Conservation (phyloP, 352 stramenopile species). For the Phytophthora nicotianae region DNA sequence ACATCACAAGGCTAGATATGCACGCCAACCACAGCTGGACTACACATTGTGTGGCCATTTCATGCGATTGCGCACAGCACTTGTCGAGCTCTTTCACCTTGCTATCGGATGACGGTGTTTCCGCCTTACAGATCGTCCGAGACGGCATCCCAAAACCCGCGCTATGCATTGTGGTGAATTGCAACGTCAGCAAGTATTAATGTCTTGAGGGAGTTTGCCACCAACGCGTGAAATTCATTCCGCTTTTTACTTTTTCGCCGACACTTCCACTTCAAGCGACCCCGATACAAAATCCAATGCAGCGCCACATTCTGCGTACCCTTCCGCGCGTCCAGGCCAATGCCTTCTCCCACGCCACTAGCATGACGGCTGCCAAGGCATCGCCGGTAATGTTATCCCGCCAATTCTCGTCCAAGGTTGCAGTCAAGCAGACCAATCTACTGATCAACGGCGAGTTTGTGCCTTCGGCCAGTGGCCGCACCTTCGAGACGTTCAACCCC, state of each 20-base stretch:
- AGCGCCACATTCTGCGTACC: conserved; percentile 48
- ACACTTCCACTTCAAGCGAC: conserved; percentile 3
- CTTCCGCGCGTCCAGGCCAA: conserved; percentile 24
- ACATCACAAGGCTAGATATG: conserved; percentile 4
- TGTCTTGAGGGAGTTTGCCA: not conserved
- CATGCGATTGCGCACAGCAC: conserved; percentile 13
- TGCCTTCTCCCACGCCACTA: conserved; percentile 7
- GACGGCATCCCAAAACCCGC: conserved; percentile 17
- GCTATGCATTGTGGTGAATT: conserved; percentile 2
- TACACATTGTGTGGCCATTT: conserved; percentile 17
- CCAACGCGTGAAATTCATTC: conserved; percentile 58
- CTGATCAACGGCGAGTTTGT: conserved; percentile 90
- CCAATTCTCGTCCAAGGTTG: conserved; percentile 40
- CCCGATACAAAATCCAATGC: conserved; percentile 35
- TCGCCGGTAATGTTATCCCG: conserved; percentile 24
- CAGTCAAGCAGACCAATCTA: conserved; percentile 69
- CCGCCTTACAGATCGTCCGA: conserved; percentile 13
- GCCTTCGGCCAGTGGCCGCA: conserved; percentile 54
- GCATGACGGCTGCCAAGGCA: conserved; percentile 27
- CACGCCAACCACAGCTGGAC: too few species aligned
- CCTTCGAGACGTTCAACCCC: conserved; percentile 80
- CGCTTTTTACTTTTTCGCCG: conserved; percentile 8
- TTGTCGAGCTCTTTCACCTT: conserved; percentile 8
- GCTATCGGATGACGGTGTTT: conserved; percentile 14
- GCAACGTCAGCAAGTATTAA: conserved; percentile 1